Base-by-base conservation (phyloP, 768 basidiomycete species). In the Phaffia tasmanica region DNA sequence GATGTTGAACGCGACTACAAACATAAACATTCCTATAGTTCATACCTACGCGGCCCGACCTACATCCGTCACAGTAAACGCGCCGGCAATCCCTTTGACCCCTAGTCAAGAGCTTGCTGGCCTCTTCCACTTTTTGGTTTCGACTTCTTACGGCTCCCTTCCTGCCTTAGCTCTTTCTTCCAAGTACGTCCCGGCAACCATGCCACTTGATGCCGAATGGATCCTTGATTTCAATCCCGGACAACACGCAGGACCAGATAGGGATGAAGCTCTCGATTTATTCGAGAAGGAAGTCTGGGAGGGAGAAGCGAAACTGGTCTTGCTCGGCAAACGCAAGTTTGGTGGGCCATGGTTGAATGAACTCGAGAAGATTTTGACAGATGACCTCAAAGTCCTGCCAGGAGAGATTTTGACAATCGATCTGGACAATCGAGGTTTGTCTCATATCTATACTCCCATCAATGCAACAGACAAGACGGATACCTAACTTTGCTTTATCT, bases 201-300 rank as follows among this genome's bases (percentile, higher is more conserved):
- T 42, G 3, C 64, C 64, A 9, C 58, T 65, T 1, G 30, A 4
- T 16, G 47, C 64, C 30, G 64, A 65, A 32, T 65, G 64, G 64
- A 59, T 65, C 25, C 64, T 65, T 48, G 64, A 65, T 46, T 65
- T 65, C 53, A 59, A 65, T 19, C 57, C 57, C n/a, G 64, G 64
- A 53, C 64, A 42, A 42, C 6, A 50, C 1, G 32, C 6, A n/a
- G 64, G 64, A 15, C 14, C 18, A 19, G 14, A 18, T 35, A 48
- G 64, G 29, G 32, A 65, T 42, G 30, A 21, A 18, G 47, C 14
- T 23, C 9, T 65, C 23, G 49, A 51, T 47, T 32, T 16, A 19
- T 65, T 65, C 19, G 25, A 54, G 50, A 21, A 54, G 25, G 64
- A 65, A 59, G 64, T 65, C 32, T 65, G 64, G 64, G 51, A 51